Base-by-base conservation (phyloP, 352 stramenopile genomes). In the Pythium rishiriense region DNA sequence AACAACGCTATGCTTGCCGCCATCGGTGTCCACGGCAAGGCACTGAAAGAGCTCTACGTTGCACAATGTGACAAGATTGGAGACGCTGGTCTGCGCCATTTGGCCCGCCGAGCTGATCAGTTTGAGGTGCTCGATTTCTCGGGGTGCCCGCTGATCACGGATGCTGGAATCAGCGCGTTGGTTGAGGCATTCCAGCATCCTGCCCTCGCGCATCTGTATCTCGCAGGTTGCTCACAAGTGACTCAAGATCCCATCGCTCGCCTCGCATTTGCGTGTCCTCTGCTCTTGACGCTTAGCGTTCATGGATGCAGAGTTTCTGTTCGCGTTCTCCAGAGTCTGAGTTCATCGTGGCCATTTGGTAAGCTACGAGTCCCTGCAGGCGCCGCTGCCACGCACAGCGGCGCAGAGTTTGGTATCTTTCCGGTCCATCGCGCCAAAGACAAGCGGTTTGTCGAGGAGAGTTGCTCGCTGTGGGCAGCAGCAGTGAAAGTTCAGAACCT, bases 241-340 rank as follows among this genome's bases (percentile, higher is more conserved):
- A 90, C 85, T 7, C 79, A 91, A 64, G 83, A 92, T 49, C 60
- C 78, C 0, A 71, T 94, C 21, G 79, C 78, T 0, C 70, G 76
- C 0, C 73, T 91, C 12, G 83, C 85, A 29, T 79, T 87, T 51
- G 64, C 62, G 1, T 94, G 85, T 68, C 83, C 85, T 0, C 58
- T 90, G 39, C 68, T 94, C 4, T 68, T 94, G 21, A 91, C 83
- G 0, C 60, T 94, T 9, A 91, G 78, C 42, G 60, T 93, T 7
- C 76, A 87, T 64, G 79, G 84, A 1, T 93, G 82, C 60, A 69
- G 74, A 9, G 73, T 93, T 0, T 90, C 84, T 0, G 68, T 72
- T 33, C 77, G 82, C 17, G 76, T 86, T 8, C 62, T 93, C 17
- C 73, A 78, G 26, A 88, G 79, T 50, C 57, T 91, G 24, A 82